These are phyloP conservation scores for Serendipita indica DNA, from an alignment of 768 basidiomycete genomes.

Conservation along the genomic window DNA sequence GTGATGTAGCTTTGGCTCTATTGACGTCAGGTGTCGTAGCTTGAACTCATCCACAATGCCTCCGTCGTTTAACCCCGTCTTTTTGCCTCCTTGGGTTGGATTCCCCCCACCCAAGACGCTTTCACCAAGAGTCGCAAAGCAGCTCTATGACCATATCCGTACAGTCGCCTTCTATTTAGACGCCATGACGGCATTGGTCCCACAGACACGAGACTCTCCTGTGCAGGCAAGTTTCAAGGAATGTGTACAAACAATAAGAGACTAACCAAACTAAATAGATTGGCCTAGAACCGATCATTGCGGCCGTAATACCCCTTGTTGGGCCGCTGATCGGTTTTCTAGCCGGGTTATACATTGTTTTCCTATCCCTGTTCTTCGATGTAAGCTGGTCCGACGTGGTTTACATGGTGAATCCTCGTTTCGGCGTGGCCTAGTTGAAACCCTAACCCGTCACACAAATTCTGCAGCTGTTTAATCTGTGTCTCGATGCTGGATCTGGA, in stretches of 20 bases:
- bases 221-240: slow-evolving; percentile 8
- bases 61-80: not conserved
- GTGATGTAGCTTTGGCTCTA: not conserved
- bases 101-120: not conserved
- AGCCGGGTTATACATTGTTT: not conserved
- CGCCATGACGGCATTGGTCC: slow-evolving; percentile 10
- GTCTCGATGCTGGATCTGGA: slow-evolving; percentile 9
- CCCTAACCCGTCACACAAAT: not conserved
- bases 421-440: not conserved
- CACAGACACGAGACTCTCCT: slow-evolving; percentile 9
- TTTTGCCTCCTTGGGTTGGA: not conserved
- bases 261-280: not conserved
- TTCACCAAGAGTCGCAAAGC: not conserved
- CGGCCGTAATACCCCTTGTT: slow-evolving; percentile 8
- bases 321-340: slow-evolving; percentile 9
- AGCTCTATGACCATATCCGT: slow-evolving; percentile 11
- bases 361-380: not conserved
- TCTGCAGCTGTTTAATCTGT: slow-evolving; percentile 10
- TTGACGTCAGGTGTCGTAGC: not conserved
- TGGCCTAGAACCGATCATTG: slow-evolving; percentile 11
- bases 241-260: too few relatives aligned
- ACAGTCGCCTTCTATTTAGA: slow-evolving; percentile 12
- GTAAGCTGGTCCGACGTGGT: not conserved
- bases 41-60: slow-evolving; percentile 1
- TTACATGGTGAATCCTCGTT: not conserved